These are phyloP conservation scores for Mariannaea sp. DNA, from an alignment of 2,329 filamentous ascomycete species.

Conservation along the genomic window DNA sequence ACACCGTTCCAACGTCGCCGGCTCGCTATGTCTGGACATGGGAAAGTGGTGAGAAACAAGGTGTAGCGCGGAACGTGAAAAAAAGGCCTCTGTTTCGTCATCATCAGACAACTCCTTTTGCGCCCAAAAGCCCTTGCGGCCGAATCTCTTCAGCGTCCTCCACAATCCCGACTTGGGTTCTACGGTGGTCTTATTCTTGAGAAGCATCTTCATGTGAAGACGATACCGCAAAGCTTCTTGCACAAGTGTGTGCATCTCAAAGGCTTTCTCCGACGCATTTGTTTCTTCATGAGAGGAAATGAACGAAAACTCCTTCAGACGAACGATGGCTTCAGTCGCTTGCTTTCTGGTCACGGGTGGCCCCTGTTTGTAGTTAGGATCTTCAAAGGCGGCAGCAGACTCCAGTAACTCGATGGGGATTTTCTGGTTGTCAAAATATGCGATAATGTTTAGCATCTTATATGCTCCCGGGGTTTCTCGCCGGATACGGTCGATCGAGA, in stretches of 20 bases:
- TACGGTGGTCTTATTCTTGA: no score
- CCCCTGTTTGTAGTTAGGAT: neutral
- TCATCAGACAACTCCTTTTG: rapidly evolving
- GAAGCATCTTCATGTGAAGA: constrained; percentile 11
- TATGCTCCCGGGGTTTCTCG: constrained; percentile 37
- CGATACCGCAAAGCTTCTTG: constrained; percentile 36
- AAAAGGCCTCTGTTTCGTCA: constrained; percentile 20
- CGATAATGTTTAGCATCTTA: constrained; percentile 38
- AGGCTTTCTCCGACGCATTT: constrained; percentile 22
- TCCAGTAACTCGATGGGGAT: constrained; percentile 38
- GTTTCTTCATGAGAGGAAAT: constrained; percentile 23
- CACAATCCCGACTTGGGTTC: no score
- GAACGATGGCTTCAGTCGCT: constrained; percentile 29
- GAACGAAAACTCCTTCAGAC: constrained; percentile 44
- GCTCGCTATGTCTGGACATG: neutral
- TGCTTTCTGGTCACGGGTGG: neutral
- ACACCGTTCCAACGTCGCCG: constrained; percentile 30
- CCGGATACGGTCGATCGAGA: constrained; percentile 41
- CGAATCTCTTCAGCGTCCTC: neutral
- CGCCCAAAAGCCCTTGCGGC: neutral
- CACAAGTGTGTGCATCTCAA: constrained; percentile 42
- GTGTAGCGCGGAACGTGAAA: constrained; percentile 30
- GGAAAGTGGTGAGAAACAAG: constrained; percentile 33
- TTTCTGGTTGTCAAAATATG: constrained; percentile 42
- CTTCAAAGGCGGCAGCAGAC: constrained; percentile 25